A percentile compares a stretch with the other conserved stretches of the same genome.
These are phyloP conservation scores for Diaporthe eres DNA, from an alignment of 2,329 filamentous ascomycete species.

Conservation along the genomic window DNA sequence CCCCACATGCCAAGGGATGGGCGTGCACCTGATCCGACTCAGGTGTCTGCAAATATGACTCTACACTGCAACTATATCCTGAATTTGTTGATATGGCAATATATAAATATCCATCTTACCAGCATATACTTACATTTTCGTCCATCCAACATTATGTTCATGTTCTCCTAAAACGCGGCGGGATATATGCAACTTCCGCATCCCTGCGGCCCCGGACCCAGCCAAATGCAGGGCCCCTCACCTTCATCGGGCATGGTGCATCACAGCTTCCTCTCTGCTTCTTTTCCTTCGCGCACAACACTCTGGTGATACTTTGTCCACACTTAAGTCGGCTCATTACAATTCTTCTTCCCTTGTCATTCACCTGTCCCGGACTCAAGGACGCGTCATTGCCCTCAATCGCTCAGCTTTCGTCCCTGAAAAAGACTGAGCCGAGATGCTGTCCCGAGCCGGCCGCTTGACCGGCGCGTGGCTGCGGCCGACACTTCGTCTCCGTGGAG, in stretches of 20 bases:
- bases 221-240: slow-evolving; percentile 19
- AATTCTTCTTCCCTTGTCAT: not conserved
- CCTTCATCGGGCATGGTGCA: slow-evolving; percentile 7
- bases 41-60: not conserved
- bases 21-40: not conserved
- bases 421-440: not conserved
- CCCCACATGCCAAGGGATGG: not conserved
- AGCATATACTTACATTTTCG: not conserved
- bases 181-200: not conserved
- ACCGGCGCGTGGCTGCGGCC: slow-evolving; percentile 14
- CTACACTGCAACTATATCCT: not conserved
- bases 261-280: not conserved
- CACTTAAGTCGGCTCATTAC: not conserved
- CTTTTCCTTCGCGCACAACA: not conserved
- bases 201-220: not conserved
- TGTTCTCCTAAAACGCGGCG: not conserved
- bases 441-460: not conserved
- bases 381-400: no score
- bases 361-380: no score
- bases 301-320: not conserved
- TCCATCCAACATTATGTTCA: not conserved
- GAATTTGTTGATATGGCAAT: not conserved
- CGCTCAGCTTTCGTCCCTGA: not conserved
- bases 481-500: not conserved
- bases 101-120: not conserved